Percentiles rank a stretch among this genome's conserved stretches.
Conservation (phyloP, 768 basidiomycete genomes). For the Kwoniella pini region DNA sequence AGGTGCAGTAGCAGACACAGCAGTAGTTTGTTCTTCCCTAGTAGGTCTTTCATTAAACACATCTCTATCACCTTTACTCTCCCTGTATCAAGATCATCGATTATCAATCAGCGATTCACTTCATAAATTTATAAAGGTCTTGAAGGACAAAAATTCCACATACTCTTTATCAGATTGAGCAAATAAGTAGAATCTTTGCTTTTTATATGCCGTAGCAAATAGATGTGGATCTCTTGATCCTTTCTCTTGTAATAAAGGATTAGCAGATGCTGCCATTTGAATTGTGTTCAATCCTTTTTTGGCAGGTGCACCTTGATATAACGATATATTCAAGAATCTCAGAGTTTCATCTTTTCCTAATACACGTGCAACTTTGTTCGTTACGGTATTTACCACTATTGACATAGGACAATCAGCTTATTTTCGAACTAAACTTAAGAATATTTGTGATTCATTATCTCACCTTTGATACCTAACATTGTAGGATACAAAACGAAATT, state of each 20-base stretch:
- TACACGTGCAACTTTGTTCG: conserved; percentile 84
- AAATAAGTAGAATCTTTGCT: conserved; percentile 90
- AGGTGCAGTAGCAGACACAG: conserved; percentile 55
- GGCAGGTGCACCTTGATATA: conserved; percentile 92
- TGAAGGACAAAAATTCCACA: conserved; percentile 46
- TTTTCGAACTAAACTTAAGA: no score
- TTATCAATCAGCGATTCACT: no score
- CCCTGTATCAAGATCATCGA: conserved; percentile 10
- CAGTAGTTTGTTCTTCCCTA: conserved; percentile 88
- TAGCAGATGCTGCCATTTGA: conserved; percentile 95
- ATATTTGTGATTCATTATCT: conserved; percentile 25
- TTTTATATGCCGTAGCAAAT: conserved; percentile 90
- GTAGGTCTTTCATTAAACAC: conserved; percentile 98
- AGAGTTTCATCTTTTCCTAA: conserved; percentile 92
- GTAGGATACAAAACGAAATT: conserved; percentile 93
- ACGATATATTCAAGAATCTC: conserved; percentile 78
- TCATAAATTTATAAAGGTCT: not conserved
- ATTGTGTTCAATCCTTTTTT: conserved; percentile 83
- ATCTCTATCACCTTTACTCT: conserved; percentile 72
- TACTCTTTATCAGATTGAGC: conserved; percentile 87
- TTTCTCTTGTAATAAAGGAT: conserved; percentile 87
- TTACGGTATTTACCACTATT: conserved; percentile 90
- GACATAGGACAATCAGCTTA: not conserved
- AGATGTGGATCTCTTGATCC: conserved; percentile 83
- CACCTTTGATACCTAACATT: conserved; percentile 91